Conservation (phyloP, 768 basidiomycete species). For the Hericium coralloides region DNA sequence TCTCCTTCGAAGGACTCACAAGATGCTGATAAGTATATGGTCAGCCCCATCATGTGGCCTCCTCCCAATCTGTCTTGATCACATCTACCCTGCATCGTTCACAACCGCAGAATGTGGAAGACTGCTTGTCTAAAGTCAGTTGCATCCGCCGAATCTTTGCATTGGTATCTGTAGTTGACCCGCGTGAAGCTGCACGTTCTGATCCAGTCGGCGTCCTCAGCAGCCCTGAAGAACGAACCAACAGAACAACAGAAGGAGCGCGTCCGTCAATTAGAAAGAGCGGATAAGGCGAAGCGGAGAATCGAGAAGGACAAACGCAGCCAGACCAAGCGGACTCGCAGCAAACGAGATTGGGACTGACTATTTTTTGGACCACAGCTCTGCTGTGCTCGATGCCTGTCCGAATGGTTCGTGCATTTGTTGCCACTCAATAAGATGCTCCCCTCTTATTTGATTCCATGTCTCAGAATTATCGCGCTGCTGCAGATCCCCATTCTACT, state of each 20-base stretch:
- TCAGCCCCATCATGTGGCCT: conserved; percentile 60
- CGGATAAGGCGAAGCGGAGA: conserved; percentile 38
- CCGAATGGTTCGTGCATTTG: too few species aligned
- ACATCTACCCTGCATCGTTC: conserved; percentile 68
- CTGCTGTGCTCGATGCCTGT: too few species aligned
- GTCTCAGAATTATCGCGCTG: too few species aligned
- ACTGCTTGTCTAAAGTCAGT: conserved; percentile 55
- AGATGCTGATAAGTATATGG: not conserved
- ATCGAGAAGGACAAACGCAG: conserved; percentile 46
- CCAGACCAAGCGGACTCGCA: conserved; percentile 33
- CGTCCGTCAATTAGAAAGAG: conserved; percentile 35
- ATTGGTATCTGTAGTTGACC: not conserved
- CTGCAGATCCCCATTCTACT: too few species aligned
- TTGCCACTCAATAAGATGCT: too few species aligned
- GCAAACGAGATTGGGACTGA: conserved; percentile 17
- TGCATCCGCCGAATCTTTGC: not conserved
- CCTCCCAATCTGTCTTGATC: conserved; percentile 57
- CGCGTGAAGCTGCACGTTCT: conserved; percentile 41
- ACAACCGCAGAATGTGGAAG: conserved; percentile 67
- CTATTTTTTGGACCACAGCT: not conserved
- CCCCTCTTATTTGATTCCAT: too few species aligned
- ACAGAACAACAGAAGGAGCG: conserved; percentile 47
- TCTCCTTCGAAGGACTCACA: not conserved
- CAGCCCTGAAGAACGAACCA: conserved; percentile 41
- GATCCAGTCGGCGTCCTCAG: conserved; percentile 38